Evolutionary conservation across 1,284 basidiomycete genomes (phyloP).

Genomic region (Schizophyllum amplum): DNA sequence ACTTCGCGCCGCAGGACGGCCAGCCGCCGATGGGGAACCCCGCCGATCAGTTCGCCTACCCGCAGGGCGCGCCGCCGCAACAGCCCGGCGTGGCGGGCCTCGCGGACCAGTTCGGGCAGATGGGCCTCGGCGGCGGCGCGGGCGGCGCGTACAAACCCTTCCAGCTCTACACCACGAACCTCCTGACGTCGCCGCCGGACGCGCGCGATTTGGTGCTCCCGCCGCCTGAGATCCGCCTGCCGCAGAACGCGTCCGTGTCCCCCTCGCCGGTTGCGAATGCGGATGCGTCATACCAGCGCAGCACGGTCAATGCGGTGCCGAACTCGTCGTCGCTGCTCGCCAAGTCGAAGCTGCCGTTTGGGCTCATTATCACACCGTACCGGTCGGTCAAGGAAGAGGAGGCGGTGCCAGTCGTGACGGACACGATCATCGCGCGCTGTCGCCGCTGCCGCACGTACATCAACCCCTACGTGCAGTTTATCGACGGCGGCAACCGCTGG

Average conservation of each 20-base stretch:
- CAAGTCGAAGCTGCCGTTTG: slow-evolving; percentile 93
- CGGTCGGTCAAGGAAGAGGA: slow-evolving; percentile 73
- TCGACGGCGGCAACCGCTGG: slow-evolving; percentile 97
- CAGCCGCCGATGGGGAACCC: slow-evolving; percentile 25
- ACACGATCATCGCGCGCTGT: slow-evolving; percentile 96
- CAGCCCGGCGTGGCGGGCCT: slow-evolving; percentile 56
- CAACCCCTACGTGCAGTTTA: slow-evolving; percentile 98
- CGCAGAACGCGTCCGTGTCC: slow-evolving; percentile 76
- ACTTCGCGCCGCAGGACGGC: slow-evolving; percentile 14
- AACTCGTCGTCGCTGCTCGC: slow-evolving; percentile 86
- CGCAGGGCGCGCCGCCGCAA: slow-evolving; percentile 40
- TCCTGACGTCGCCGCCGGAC: slow-evolving; percentile 86
- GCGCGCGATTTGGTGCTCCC: slow-evolving; percentile 74
- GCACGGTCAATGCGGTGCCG: slow-evolving; percentile 88
- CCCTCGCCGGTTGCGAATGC: slow-evolving; percentile 78
- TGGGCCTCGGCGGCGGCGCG: slow-evolving; percentile 66
- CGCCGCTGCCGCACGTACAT: slow-evolving; percentile 97
- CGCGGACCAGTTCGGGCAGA: slow-evolving; percentile 79
- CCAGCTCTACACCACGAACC: slow-evolving; percentile 76
- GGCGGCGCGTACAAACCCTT: slow-evolving; percentile 42
- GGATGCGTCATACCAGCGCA: slow-evolving; percentile 89
- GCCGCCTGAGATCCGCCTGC: slow-evolving; percentile 86
- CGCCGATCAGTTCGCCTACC: slow-evolving; percentile 5
- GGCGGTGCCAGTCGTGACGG: slow-evolving; percentile 81
- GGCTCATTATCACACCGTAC: slow-evolving; percentile 88